Conservation (phyloP, 1,284 basidiomycete species). For the Ceratobasidium sp. region DNA sequence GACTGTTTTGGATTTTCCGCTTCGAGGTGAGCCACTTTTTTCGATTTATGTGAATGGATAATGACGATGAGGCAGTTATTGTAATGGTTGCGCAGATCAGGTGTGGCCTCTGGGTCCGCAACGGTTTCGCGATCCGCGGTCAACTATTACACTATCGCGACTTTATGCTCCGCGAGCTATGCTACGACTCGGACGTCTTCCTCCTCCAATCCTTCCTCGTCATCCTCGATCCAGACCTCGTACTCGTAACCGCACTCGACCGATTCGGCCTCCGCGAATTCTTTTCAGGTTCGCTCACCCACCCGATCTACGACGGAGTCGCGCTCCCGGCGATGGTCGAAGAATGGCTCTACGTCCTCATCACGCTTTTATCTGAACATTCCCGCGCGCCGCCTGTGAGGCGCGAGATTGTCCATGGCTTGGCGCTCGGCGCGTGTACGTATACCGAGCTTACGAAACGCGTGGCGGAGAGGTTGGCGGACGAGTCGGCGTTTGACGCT, state of each 20-base stretch:
- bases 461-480: constrained; percentile 89
- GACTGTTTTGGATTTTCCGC: constrained; percentile 84
- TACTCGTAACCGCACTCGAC: constrained; percentile 89
- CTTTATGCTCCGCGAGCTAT: constrained; percentile 93
- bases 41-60: constrained; percentile 35
- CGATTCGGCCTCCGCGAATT: constrained; percentile 86
- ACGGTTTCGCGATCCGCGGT: constrained; percentile 94
- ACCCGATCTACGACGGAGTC: constrained; percentile 74
- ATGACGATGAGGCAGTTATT: constrained; percentile 71
- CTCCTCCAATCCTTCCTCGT: constrained; percentile 89
- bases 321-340: constrained; percentile 90
- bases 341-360: constrained; percentile 90
- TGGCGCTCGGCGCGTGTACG: constrained; percentile 88
- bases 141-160: constrained; percentile 98
- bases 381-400: constrained; percentile 80
- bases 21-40: constrained; percentile 77
- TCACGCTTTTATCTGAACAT: constrained; percentile 88
- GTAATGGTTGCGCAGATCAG: constrained; percentile 95
- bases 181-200: constrained; percentile 97
- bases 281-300: constrained; percentile 75
- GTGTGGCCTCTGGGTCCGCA: constrained; percentile 96
- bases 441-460: constrained; percentile 95
- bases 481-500: constrained; percentile 87
- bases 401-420: constrained; percentile 90
- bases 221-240: constrained; percentile 81